Base-by-base conservation (phyloP, 208 protist species). In the Trypanosoma avium region DNA sequence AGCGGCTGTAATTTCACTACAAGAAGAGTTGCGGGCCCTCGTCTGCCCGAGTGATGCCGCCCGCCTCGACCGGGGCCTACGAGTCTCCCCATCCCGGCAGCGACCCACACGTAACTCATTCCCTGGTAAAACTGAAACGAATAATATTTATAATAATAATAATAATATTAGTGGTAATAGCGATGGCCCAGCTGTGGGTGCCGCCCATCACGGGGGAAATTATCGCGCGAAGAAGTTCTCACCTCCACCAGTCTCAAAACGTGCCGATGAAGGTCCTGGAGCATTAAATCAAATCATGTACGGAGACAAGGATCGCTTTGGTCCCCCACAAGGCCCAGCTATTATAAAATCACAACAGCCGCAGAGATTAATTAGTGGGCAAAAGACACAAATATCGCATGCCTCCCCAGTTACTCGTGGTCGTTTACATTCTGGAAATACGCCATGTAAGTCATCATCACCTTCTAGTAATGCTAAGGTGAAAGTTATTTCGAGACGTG, bases 271-370 rank as follows among this genome's bases (percentile, higher is more conserved):
- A 26, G 22, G 33, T 15, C 42, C 59, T 3, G 56, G 57, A 27
- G 54, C 61, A 21, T 30, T 77, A 12, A 88, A 94, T 49, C 35
- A 86, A 47, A 54, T 65, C 17, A 67, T 89, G 1, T 94, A 94
- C 70, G 88, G 88, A 10, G 88, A 94, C 69, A 74, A 61, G 49
- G 88, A 94, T 64, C 84, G 88, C 62, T 94, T 94, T 74, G 88
- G 88, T 0, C 88, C 88, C 0, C 21, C 73, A 0, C 65, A 75
- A 7, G 80, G 82, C 1, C 81, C 75, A 1, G 4, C 33, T 15
- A 36, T 67, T 15, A 27, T 17, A 52, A n/a, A n/a, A n/a, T n/a
- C n/a, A n/a, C n/a, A n/a, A n/a, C n/a, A n/a, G n/a, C 15, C 24
- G n/a, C 35, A 13, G 15, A 58, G 32, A 22, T 5, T 36, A 27